Percentiles rank a stretch among this genome's conserved stretches.
These are phyloP conservation scores for Prinsepia uniflora DNA, from an alignment of 306 rosid genomes.

Conservation along the genomic window DNA sequence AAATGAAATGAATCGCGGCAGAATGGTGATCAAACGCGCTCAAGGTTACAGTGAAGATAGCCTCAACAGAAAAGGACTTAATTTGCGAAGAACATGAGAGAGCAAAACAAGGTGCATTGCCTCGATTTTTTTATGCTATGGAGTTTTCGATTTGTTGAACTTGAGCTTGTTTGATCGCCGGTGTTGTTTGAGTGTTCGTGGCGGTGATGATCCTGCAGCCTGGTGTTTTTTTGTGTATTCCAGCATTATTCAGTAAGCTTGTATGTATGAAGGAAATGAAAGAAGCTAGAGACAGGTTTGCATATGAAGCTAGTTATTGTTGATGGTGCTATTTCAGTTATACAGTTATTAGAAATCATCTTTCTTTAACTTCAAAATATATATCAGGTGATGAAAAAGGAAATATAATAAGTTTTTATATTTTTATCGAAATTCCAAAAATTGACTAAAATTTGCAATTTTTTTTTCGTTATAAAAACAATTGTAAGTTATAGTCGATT, in stretches of 20 bases:
- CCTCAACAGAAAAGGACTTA: neutral
- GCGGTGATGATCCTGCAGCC: constrained; percentile 29
- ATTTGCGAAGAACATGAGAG: neutral
- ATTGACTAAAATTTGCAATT: too few species aligned
- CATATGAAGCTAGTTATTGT: constrained; percentile 2
- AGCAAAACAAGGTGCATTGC: neutral
- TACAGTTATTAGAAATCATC: too few species aligned
- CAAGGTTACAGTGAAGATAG: constrained; percentile 1
- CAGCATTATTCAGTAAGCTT: neutral
- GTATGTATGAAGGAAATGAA: neutral
- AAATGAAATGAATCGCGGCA: neutral
- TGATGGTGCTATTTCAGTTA: neutral
- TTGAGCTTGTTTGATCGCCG: constrained; percentile 35
- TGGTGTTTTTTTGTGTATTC: neutral
- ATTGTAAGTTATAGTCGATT: too few species aligned
- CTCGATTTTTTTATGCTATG: neutral
- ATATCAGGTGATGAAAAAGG: too few species aligned
- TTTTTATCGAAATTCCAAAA: too few species aligned
- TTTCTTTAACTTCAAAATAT: too few species aligned
- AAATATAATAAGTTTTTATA: too few species aligned
- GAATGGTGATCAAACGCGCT: constrained; percentile 33
- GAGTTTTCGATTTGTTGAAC: constrained; percentile 5
- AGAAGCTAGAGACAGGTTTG: constrained; percentile 6
- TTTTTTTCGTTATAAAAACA: too few species aligned
- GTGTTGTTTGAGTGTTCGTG: constrained; percentile 6